Conservation (phyloP, 352 stramenopile species). For the Globisporangium irregulare region DNA sequence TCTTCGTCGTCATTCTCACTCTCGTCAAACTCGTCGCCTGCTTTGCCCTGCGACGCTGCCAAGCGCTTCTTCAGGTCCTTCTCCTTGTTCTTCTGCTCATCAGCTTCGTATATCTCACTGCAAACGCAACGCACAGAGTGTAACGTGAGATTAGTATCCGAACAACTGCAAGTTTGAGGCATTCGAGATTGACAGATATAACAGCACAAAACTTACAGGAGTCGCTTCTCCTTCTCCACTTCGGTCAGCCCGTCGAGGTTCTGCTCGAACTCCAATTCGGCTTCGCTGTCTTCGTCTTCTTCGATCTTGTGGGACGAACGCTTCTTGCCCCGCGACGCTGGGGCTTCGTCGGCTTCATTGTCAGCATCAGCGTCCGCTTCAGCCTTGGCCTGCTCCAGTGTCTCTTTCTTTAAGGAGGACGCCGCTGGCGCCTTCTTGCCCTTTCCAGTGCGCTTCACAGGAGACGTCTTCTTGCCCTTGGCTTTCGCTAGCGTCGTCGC, state of each 20-base stretch:
- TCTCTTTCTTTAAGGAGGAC: conserved; percentile 28
- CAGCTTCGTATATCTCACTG: conserved; percentile 81
- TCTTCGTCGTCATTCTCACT: conserved; percentile 46
- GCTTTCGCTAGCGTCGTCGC: conserved; percentile 23
- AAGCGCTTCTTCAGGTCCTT: conserved; percentile 79
- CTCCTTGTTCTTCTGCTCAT: conserved; percentile 82
- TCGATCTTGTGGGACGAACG: conserved; percentile 38
- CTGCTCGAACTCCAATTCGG: conserved; percentile 47
- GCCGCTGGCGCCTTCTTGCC: conserved; percentile 19
- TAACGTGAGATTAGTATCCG: too few species aligned
- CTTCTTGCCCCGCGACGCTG: conserved; percentile 29
- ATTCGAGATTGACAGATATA: too few species aligned
- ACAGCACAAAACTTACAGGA: conserved; percentile 41
- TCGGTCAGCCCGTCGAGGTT: conserved; percentile 64
- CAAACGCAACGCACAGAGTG: not conserved
- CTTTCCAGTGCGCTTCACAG: conserved; percentile 14
- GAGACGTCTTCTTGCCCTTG: conserved; percentile 31
- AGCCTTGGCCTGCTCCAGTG: conserved; percentile 32
- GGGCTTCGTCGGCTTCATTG: conserved; percentile 47
- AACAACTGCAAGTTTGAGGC: not conserved
- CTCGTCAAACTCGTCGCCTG: conserved; percentile 26
- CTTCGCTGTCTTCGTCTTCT: conserved; percentile 47
- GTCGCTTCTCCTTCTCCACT: conserved; percentile 84
- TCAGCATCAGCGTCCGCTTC: conserved; percentile 59
- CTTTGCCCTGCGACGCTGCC: conserved; percentile 50